A percentile compares a stretch with the other conserved stretches of the same genome.
Conservation (phyloP, 2,329 filamentous ascomycete genomes). For the Penicillium sp. region DNA sequence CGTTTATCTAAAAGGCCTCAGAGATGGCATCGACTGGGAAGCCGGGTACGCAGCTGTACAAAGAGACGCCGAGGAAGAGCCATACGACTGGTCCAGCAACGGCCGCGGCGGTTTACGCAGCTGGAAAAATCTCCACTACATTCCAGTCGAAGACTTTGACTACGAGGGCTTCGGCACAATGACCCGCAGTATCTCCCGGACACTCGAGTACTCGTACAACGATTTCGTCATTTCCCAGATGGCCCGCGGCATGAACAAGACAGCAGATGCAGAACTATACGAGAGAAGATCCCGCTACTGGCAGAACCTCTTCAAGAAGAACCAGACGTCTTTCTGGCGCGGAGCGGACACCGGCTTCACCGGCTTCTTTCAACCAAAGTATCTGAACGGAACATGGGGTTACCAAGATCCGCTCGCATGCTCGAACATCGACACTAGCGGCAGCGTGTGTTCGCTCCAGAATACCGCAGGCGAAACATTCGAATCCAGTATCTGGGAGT, state of each 20-base stretch:
- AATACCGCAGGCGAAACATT: conserved; percentile 34
- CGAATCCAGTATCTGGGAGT: conserved; percentile 38
- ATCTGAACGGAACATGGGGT: conserved; percentile 65
- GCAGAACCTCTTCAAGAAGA: conserved; percentile 62
- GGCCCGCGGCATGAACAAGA: conserved; percentile 54
- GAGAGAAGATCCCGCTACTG: conserved; percentile 59
- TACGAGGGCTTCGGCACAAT: conserved; percentile 62
- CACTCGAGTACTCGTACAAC: conserved; percentile 72
- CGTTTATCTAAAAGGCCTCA: conserved; percentile 64
- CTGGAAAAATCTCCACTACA: conserved; percentile 68
- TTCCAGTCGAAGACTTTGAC: conserved; percentile 68
- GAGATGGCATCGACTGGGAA: conserved; percentile 61
- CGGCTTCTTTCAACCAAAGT: conserved; percentile 69
- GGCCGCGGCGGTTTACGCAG: conserved; percentile 66
- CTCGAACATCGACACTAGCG: conserved; percentile 55
- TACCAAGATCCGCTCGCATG: conserved; percentile 56
- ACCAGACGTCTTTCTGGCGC: conserved; percentile 57
- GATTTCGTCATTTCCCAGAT: conserved; percentile 65
- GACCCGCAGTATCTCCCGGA: conserved; percentile 67
- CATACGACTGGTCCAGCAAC: conserved; percentile 64
- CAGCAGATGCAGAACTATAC: conserved; percentile 57
- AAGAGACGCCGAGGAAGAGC: conserved; percentile 67
- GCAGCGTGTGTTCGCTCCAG: conserved; percentile 32
- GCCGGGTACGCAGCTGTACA: conserved; percentile 64
- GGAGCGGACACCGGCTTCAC: conserved; percentile 62